Evolutionary conservation across 2,329 filamentous ascomycete species (phyloP), one percentile per base, ranked within the genome.

Genomic region (Pseudopyrenochaeta lycopersici): DNA sequence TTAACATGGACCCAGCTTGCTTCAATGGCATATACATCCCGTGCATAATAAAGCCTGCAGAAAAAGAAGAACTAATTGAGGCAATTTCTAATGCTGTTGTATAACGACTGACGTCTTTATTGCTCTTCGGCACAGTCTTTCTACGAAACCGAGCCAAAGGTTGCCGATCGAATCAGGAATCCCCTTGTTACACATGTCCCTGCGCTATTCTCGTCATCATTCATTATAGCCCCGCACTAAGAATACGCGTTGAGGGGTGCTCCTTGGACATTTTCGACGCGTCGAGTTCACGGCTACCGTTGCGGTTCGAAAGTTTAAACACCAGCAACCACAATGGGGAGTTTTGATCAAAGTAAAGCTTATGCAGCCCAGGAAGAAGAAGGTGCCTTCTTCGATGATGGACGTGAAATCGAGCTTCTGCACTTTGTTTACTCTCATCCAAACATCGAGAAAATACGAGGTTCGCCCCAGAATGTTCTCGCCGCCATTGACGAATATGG

Each of bases 371-470:
- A 82, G 64, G 78, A 80, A 66, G 71, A 76, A 36, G 73, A 77
- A 23, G 67, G 73, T 29, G 66, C 64, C n/a, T 76, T 77, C 48
- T 80, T 81, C 57, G 85, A 91, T 62, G 89, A 92, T 71, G 90
- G 90, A 15, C 84, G 90, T 18, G 90, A 94, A 70, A 85, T 89
- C 52, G 87, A 90, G 64, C 82, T 94, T 4, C 79, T 93, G 4
- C 85, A 90, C 58, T 91, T 85, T 69, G 79, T 94, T 49, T 89
- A 88, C 72, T 77, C 74, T 48, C 84, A 85, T 32, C 80, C 85
- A 1, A 80, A 88, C 54, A 74, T 90, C 23, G 83, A 88, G 2
- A 77, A 85, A 46, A 82, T 92, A 49, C 81, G 87, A 45, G 86
- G 84, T 17, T 86, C 85, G 17, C 90, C 90, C 0, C 69, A 82